Base-by-base conservation (phyloP, 2,329 filamentous ascomycete genomes). In the Sarocladiaceae sp. region DNA sequence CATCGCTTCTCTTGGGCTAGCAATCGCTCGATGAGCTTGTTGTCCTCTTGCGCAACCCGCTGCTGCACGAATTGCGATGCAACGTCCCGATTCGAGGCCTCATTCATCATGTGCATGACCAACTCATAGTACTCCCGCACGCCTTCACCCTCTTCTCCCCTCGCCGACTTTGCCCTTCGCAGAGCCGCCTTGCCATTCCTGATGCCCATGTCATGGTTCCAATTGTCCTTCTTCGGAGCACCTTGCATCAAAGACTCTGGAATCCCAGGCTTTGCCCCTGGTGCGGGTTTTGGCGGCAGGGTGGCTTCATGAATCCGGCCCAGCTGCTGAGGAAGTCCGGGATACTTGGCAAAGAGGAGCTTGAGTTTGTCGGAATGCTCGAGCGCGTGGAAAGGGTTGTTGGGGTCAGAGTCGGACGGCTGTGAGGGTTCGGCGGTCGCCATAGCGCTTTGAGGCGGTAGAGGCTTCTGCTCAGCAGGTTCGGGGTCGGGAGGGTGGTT, bases 41-140 rank as follows among this genome's bases (percentile, higher is more conserved):
- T 64, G 47, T 80, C 73, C 50, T 72, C 64, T 42, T 68, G 60
- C 3, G 62, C 65, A 13, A 72, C 55, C 50, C 76, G 67, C 48
- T 67, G 63, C 49, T 70, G 64, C 33, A 76, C 55, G 5, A 66
- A 33, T 6, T 60, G 60, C 6, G 62, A 59, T 6, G 64, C 57
- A 20, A 68, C 61, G 3, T 53, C 49, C 7, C 51, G 52, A 6
- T 29, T 26, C 39, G 32, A 35, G 11, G n/a, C 15, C 33, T 61
- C 58, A 33, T 62, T 60, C 45, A 80, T 62, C 26, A 80, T 59
- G 45, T 71, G 65, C 39, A 73, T 54, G 15, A 83, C 68, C 18
- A 82, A 62, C 48, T 77, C 74, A 37, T 72, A 74, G 53, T 80
- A 84, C 58, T 82, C 80, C 43, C 73, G 65, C 23, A 84, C 65